Evolutionary conservation across 2,329 filamentous ascomycete genomes (phyloP), one percentile per base, ranked within the genome.

Genomic region (Verticillium longisporum): DNA sequence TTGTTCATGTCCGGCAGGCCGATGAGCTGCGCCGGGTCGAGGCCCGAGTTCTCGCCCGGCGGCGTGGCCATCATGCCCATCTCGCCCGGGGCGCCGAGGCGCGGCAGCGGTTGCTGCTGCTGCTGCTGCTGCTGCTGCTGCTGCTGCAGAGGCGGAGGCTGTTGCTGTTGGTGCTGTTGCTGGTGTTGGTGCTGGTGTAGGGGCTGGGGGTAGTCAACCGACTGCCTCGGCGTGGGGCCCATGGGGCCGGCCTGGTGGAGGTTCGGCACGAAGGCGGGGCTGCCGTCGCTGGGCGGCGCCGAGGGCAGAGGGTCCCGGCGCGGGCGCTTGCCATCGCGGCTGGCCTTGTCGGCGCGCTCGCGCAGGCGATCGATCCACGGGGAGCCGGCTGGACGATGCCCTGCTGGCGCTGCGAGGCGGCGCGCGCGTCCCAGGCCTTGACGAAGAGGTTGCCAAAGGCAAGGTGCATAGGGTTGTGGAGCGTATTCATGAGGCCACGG

Each of bases 391-490:
- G 62, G 1, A 74, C 70, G 34, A 75, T 77, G 0, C 83, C 83
- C 6, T 74, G 70, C 58, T 76, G 74, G 4, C 73, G 64, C 64
- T 80, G 77, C 13, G 80, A 79, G 1, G 77, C 74, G 65, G 81
- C 80, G 60, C 81, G 80, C 2, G 82, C 82, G 54, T 83, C 80
- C 86, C 86, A 89, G 0, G 85, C 85, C 66, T 85, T 87, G 61
- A 88, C 72, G 50, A 89, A 83, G 18, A 83, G 77, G 21, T 76
- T 75, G 1, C 82, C 81, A 63, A 89, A 85, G 1, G 81, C 80
- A 34, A 81, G 73, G 66, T 86, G 83, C 73, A 87, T 77, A 6
- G 84, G 84, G 54, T 77, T 85, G 57, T 80, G 78, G 56, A 81
- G 72, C 61, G 81, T 78, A 54, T 77, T 77, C 37, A 77, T 74